phyloP scores from a whole-genome alignment of 1,284 basidiomycete species.

The Apiotrichum mycotoxinovorans region DNA sequence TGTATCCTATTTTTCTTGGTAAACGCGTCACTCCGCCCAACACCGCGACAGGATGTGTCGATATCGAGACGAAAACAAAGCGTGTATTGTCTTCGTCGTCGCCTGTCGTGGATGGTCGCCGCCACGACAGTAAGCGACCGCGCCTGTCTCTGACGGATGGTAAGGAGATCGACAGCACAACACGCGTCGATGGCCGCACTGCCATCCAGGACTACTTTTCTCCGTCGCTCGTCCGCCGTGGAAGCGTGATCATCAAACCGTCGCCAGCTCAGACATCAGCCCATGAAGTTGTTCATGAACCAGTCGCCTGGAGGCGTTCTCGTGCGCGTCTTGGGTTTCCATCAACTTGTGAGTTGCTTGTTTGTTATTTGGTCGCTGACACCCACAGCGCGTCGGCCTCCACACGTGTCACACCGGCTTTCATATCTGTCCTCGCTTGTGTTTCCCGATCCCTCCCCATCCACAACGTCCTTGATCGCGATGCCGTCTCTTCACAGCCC shows the following conservation, averaged over 20 bases:
- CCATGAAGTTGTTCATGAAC: neutral
- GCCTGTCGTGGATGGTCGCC: neutral
- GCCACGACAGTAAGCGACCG: neutral
- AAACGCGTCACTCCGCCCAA: neutral
- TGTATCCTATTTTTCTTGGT: constrained; percentile 1
- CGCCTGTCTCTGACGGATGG: neutral
- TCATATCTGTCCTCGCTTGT: neutral
- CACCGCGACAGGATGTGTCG: neutral
- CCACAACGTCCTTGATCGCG: constrained; percentile 26
- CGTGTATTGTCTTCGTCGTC: neutral
- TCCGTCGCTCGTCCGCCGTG: neutral
- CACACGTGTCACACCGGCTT: too few species aligned
- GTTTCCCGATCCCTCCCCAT: neutral
- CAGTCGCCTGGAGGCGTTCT: neutral
- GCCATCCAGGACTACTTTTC: neutral
- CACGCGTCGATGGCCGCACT: neutral
- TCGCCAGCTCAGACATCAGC: neutral
- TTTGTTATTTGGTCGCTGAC: neutral
- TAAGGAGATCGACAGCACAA: neutral
- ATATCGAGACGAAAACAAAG: neutral
- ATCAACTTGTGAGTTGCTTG: too few species aligned
- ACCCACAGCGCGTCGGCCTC: neutral
- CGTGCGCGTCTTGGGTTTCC: too few species aligned
- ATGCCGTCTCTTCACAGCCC: constrained; percentile 38
- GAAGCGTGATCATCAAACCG: neutral